Evolutionary conservation across 1,284 basidiomycete genomes (phyloP), one percentile per base, ranked within the genome.

Genomic region (Lentinus polychrous): DNA sequence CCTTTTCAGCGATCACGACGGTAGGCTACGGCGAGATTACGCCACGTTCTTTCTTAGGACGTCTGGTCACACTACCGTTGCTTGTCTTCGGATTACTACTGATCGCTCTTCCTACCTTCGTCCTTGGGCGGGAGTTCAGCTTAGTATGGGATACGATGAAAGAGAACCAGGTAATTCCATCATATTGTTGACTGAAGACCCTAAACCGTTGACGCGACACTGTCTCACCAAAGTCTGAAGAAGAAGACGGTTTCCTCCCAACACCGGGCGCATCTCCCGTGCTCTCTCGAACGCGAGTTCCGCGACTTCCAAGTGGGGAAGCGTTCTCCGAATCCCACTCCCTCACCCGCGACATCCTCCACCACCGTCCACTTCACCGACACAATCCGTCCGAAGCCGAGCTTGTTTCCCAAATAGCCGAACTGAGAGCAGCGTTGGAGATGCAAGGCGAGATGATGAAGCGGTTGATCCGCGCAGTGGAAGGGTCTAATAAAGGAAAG

Each of bases 1-100:
- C 20, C 5, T 22, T 6, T 17, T 27, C 46, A 86, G 86, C 87
- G 0, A 89, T 91, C 51, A 88, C 86, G 1, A 91, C 87, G 0
- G 87, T 90, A 2, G 86, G 86, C n/a, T 89, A 91, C 56, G 91
- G 90, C 43, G 90, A 93, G 64, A 88, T 92, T 44, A 90, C 86
- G 0, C 90, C 90, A 0, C 78, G 86, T 14, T 88, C 87, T 1
- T 84, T 87, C 61, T 73, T 93, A 8, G 91, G 91, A 1, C 81
- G 89, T 6, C 69, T 94, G 33, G 71, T 94, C 53, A 91, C 91
- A 0, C 71, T 94, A 0, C 91, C 91, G 0, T 73, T 94, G 17
- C 79, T 94, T 40, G 76, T 90, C 18, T 93, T 91, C 59, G 91
- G 91, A 1, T 72, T 94, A 7, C 72, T 94, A 0, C 74, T 94